Percentiles rank a stretch among this genome's conserved stretches.
phyloP scores from a whole-genome alignment of 352 stramenopile species.

The Peronospora destructor region DNA sequence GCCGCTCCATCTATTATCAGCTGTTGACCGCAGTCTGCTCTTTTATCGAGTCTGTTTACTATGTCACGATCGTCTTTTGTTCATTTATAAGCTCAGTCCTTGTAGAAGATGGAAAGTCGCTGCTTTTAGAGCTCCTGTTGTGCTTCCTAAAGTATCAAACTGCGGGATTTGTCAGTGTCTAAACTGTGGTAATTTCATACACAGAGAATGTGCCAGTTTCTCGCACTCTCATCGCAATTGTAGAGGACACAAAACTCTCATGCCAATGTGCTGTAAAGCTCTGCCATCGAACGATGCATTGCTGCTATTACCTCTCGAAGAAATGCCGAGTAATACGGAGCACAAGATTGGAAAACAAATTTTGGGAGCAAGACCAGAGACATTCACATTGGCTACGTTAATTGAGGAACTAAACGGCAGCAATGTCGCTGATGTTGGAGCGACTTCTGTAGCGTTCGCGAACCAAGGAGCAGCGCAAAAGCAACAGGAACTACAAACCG shows the following conservation, averaged over 20 bases:
- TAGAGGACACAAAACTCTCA: conserved; percentile 26
- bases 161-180: conserved; percentile 45
- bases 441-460: not conserved
- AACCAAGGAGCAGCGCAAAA: conserved; percentile 2
- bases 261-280: conserved; percentile 30
- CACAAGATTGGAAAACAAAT: no score
- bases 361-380: conserved; percentile 1
- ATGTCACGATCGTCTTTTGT: conserved; percentile 43
- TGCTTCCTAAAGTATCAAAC: not conserved
- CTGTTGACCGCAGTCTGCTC: conserved; percentile 49
- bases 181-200: conserved; percentile 41
- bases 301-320: conserved; percentile 9
- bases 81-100: conserved; percentile 19
- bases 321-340: no score
- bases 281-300: conserved; percentile 9
- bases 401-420: conserved; percentile 33
- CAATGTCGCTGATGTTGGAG: conserved; percentile 6
- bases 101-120: not conserved
- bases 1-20: conserved; percentile 24
- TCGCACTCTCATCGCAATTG: conserved; percentile 45
- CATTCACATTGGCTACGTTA: conserved; percentile 32
- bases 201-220: conserved; percentile 49
- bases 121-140: not conserved
- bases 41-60: conserved; percentile 58
- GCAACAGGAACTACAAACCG: conserved; percentile 16